These are phyloP conservation scores for Barnettozyma siamensis DNA, from an alignment of 805 yeast genomes.

Conservation along the genomic window DNA sequence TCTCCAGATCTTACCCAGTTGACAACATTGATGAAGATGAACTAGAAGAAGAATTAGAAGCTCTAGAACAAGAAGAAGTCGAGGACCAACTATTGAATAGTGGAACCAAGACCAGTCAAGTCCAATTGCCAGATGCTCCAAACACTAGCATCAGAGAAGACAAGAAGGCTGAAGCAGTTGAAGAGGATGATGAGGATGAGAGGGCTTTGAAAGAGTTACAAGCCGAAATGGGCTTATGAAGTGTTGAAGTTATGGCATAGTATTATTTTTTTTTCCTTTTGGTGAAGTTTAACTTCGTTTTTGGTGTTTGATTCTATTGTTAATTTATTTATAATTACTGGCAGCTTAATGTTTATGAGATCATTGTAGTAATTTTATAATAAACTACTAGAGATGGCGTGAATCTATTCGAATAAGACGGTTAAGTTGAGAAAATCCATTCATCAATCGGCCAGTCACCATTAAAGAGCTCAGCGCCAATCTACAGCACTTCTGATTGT, in stretches of 20 bases:
- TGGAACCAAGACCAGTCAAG: conserved; percentile 24
- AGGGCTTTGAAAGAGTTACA: conserved; percentile 74
- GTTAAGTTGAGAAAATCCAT: too few relatives aligned
- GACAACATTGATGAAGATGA: conserved; percentile 45
- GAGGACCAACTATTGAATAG: conserved; percentile 47
- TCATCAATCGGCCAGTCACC: too few relatives aligned
- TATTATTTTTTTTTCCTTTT: not conserved
- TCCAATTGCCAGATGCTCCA: conserved; percentile 43
- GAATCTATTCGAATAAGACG: too few relatives aligned
- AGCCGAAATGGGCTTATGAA: conserved; percentile 80
- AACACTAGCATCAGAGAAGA: conserved; percentile 26
- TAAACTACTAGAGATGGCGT: too few relatives aligned
- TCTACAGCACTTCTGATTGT: too few relatives aligned
- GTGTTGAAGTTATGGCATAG: too few relatives aligned
- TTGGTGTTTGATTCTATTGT: too few relatives aligned
- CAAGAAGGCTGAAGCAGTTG: conserved; percentile 38
- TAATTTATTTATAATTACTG: not conserved
- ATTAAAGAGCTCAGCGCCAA: too few relatives aligned
- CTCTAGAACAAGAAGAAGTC: conserved; percentile 11
- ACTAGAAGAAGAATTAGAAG: conserved; percentile 12
- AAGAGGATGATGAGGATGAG: conserved; percentile 84
- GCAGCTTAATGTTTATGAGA: too few relatives aligned
- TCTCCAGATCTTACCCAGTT: conserved; percentile 84
- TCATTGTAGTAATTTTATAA: too few relatives aligned
- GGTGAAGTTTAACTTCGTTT: not conserved